phyloP scores from a whole-genome alignment of 768 basidiomycete species.

The Boletus rubescentipes region DNA sequence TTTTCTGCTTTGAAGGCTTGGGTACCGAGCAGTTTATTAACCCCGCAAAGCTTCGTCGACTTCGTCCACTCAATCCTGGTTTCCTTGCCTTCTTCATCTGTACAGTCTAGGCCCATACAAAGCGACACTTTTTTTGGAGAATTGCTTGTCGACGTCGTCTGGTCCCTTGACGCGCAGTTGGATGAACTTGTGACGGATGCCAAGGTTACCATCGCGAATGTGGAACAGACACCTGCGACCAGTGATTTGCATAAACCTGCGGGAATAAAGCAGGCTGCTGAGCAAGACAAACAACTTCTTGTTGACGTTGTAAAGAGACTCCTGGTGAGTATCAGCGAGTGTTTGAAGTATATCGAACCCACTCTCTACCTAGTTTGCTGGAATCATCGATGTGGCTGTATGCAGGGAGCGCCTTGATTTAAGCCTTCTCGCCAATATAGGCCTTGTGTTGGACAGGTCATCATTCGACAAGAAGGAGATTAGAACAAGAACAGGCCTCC shows the following conservation, averaged over 20 bases:
- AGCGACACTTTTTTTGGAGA: slow-evolving; percentile 58
- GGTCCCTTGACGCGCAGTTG: slow-evolving; percentile 75
- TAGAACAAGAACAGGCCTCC: slow-evolving; percentile 73
- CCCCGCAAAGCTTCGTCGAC: slow-evolving; percentile 50
- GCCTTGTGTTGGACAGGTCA: slow-evolving; percentile 66
- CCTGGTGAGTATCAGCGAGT: slow-evolving; percentile 41
- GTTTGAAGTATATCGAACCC: neutral
- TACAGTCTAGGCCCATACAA: slow-evolving; percentile 35
- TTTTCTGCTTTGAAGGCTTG: slow-evolving; percentile 58
- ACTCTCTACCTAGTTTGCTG: slow-evolving; percentile 44
- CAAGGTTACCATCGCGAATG: slow-evolving; percentile 40
- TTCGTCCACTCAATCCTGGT: slow-evolving; percentile 65
- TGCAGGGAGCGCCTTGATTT: slow-evolving; percentile 79
- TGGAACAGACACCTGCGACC: slow-evolving; percentile 23
- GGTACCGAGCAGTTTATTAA: slow-evolving; percentile 47
- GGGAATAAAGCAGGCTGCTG: slow-evolving; percentile 51
- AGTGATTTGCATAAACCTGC: slow-evolving; percentile 34
- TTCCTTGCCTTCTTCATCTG: slow-evolving; percentile 66
- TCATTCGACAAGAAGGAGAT: slow-evolving; percentile 78
- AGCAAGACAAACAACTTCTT: slow-evolving; percentile 63
- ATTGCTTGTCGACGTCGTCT: slow-evolving; percentile 73
- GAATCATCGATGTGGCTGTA: slow-evolving; percentile 55
- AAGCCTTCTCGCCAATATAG: slow-evolving; percentile 56
- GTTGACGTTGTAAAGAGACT: slow-evolving; percentile 58
- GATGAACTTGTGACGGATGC: slow-evolving; percentile 67